phyloP scores from a whole-genome alignment of 192 early-diverging fungal genomes.

The Coemansia sp. region DNA sequence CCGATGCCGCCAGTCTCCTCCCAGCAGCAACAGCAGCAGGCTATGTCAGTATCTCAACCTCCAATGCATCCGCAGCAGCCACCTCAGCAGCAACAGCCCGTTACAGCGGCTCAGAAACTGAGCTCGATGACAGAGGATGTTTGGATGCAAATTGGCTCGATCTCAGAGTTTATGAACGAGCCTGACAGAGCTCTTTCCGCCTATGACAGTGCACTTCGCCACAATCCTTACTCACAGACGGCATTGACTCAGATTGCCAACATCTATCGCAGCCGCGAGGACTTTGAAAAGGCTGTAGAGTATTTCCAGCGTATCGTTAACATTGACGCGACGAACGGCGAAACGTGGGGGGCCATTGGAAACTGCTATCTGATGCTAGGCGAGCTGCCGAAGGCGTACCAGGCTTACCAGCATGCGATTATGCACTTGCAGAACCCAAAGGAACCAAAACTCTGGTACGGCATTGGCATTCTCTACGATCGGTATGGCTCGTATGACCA shows the following conservation, averaged over 20 bases:
- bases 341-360: constrained; percentile 93
- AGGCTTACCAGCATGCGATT: constrained; percentile 95
- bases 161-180: constrained; percentile 75
- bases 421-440: constrained; percentile 89
- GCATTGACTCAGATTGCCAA: constrained; percentile 83
- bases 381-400: constrained; percentile 91
- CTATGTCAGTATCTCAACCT: not conserved
- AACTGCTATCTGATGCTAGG: constrained; percentile 98
- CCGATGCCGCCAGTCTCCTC: constrained; percentile 5
- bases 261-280: constrained; percentile 80
- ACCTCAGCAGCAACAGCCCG: constrained; percentile 21
- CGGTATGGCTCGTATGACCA: constrained; percentile 96
- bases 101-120: constrained; percentile 40
- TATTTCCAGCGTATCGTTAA: constrained; percentile 88
- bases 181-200: constrained; percentile 81
- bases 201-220: constrained; percentile 88
- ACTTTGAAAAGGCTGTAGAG: constrained; percentile 84
- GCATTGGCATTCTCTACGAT: constrained; percentile 97
- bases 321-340: constrained; percentile 84
- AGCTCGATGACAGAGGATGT: constrained; percentile 45
- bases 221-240: constrained; percentile 88
- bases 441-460: constrained; percentile 99
- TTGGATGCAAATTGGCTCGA: constrained; percentile 57
- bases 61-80: constrained; percentile 14
- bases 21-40: constrained; percentile 10